A percentile compares a stretch with the other conserved stretches of the same genome.
These are phyloP conservation scores for Curvularia sp. DNA, from an alignment of 2,329 filamentous ascomycete species.

Conservation along the genomic window DNA sequence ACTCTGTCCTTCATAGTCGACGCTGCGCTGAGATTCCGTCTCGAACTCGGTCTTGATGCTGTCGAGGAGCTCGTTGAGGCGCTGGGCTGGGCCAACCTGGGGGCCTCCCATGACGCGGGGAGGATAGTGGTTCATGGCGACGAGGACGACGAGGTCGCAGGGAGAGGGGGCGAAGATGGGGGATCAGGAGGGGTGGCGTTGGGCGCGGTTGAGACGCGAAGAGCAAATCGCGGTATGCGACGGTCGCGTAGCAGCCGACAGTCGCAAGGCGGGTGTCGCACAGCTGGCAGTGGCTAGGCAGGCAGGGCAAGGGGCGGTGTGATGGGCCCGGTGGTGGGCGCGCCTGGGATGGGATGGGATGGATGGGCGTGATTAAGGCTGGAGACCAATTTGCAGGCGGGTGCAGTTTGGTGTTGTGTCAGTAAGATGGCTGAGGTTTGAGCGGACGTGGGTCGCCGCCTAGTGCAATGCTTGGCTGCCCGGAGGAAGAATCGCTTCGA, in stretches of 20 bases:
- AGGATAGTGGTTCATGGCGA: conserved; percentile 73
- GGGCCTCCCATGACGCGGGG: conserved; percentile 79
- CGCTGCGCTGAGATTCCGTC: conserved; percentile 77
- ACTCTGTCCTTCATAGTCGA: conserved; percentile 94
- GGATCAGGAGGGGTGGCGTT: conserved; percentile 6
- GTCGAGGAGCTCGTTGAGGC: conserved; percentile 90
- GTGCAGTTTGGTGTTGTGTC: conserved; percentile 22
- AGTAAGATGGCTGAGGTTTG: conserved; percentile 24
- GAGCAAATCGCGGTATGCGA: conserved; percentile 24
- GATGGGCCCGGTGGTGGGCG: conserved; percentile 34
- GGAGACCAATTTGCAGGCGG: conserved; percentile 10
- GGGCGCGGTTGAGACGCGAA: conserved; percentile 16
- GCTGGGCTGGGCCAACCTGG: conserved; percentile 67
- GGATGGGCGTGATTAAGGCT: conserved; percentile 21
- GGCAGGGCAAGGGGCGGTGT: conserved; percentile 13
- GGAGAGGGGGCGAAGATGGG: not conserved
- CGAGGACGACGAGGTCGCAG: conserved; percentile 7
- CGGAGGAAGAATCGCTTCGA: conserved; percentile 18
- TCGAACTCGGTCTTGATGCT: conserved; percentile 92
- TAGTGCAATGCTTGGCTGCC: conserved; percentile 22
- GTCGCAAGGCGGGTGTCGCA: conserved; percentile 32
- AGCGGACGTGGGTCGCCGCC: conserved; percentile 28
- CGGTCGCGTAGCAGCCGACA: conserved; percentile 21
- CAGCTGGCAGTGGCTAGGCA: conserved; percentile 20
- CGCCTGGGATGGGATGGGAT: conserved; percentile 30